Conservation (phyloP, 805 yeast species). For the Scheffersomyces ergatensis region DNA sequence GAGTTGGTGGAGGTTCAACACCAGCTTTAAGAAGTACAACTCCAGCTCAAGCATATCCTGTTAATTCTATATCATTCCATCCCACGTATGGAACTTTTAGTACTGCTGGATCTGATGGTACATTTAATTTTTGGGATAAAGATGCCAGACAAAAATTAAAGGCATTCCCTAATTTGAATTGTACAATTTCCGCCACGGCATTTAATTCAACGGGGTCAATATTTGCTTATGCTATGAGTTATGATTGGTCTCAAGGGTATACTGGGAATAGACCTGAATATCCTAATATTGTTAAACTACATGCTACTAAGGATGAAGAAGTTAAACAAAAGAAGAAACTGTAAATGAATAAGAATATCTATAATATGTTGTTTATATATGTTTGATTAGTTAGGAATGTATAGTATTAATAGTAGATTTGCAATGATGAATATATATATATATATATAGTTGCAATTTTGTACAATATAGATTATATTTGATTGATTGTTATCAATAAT, state of each 20-base stretch:
- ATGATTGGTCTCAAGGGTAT: slow-evolving; percentile 96
- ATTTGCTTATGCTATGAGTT: slow-evolving; percentile 87
- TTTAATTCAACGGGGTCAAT: slow-evolving; percentile 83
- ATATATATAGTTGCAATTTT: too few relatives aligned
- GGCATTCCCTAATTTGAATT: slow-evolving; percentile 66
- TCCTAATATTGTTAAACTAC: slow-evolving; percentile 76
- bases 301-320: slow-evolving; percentile 83
- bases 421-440: too few relatives aligned
- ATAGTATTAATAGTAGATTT: too few relatives aligned
- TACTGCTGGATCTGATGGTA: slow-evolving; percentile 94
- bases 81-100: slow-evolving; percentile 88
- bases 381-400: too few relatives aligned
- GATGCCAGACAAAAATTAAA: slow-evolving; percentile 85
- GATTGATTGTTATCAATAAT: too few relatives aligned
- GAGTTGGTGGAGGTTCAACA: slow-evolving; percentile 52
- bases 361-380: too few relatives aligned
- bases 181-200: slow-evolving; percentile 70
- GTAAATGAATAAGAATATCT: slow-evolving; percentile 1
- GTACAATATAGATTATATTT: too few relatives aligned
- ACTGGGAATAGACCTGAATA: slow-evolving; percentile 71
- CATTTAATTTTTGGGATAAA: slow-evolving; percentile 94
- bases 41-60: slow-evolving; percentile 71
- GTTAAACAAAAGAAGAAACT: slow-evolving; percentile 57
- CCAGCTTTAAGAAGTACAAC: slow-evolving; percentile 23
- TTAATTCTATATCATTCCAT: slow-evolving; percentile 81